These are phyloP conservation scores for Trametes hirsuta DNA, from an alignment of 1,284 basidiomycete genomes.

Conservation along the genomic window DNA sequence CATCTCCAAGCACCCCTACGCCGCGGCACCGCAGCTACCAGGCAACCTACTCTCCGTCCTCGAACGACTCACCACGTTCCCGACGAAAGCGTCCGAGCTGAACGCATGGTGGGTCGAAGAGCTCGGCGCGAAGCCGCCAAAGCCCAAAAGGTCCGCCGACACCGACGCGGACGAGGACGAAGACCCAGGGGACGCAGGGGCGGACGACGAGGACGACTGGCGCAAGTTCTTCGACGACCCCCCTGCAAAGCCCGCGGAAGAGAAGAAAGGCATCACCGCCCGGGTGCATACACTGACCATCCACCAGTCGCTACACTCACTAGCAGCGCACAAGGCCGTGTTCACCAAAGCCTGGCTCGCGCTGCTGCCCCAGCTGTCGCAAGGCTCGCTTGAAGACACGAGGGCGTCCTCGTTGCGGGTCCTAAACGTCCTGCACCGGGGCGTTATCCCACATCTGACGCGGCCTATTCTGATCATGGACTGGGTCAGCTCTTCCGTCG, in stretches of 20 bases:
- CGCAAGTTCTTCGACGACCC: conserved; percentile 79
- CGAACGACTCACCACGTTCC: conserved; percentile 82
- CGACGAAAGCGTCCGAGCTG: conserved; percentile 73
- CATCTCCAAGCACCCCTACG: conserved; percentile 23
- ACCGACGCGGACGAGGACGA: conserved; percentile 40
- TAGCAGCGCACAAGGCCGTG: conserved; percentile 75
- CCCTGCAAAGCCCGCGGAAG: conserved; percentile 37
- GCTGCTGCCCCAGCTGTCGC: conserved; percentile 64
- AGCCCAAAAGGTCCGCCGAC: conserved; percentile 44
- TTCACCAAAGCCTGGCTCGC: conserved; percentile 82
- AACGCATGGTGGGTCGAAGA: conserved; percentile 88
- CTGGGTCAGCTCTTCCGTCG: conserved; percentile 90
- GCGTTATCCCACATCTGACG: conserved; percentile 85
- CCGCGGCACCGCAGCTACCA: conserved; percentile 47
- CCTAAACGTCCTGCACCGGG: conserved; percentile 81
- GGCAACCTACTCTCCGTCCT: conserved; percentile 79
- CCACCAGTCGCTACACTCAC: conserved; percentile 75
- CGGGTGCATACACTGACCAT: conserved; percentile 68
- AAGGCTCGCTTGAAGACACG: conserved; percentile 40
- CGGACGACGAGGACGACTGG: conserved; percentile 73
- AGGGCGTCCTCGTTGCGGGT: conserved; percentile 60
- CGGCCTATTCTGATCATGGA: conserved; percentile 88
- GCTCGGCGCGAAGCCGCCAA: conserved; percentile 63
- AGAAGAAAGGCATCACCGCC: conserved; percentile 41
- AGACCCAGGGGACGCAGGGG: conserved; percentile 38